A percentile compares a stretch with the other conserved stretches of the same genome.
Conservation (phyloP, 2,329 filamentous ascomycete species). For the Dactylonectria macrodidyma region DNA sequence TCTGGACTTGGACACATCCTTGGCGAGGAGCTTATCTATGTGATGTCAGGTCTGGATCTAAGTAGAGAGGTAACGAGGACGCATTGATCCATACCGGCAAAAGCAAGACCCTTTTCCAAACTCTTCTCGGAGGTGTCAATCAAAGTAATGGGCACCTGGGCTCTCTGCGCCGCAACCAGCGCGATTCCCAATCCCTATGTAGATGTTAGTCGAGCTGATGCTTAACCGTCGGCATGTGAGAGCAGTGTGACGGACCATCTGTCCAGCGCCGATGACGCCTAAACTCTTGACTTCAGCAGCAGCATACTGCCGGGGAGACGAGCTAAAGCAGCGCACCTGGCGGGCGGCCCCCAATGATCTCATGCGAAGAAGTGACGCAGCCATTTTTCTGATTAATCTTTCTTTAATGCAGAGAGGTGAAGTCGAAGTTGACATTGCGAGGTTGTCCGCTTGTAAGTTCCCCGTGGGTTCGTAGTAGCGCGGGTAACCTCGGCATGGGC, state of each 20-base stretch:
- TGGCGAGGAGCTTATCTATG: conserved; percentile 90
- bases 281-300: conserved; percentile 84
- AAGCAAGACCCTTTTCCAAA: conserved; percentile 89
- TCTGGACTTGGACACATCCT: conserved; percentile 90
- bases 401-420: conserved; percentile 17
- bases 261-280: conserved; percentile 93
- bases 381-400: conserved; percentile 52
- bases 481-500: conserved; percentile 62
- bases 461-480: conserved; percentile 26
- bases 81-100: conserved; percentile 75
- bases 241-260: conserved; percentile 79
- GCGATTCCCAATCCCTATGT: conserved; percentile 92
- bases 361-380: conserved; percentile 56
- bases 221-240: conserved; percentile 55
- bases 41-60: conserved; percentile 21
- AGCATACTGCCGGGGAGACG: conserved; percentile 70
- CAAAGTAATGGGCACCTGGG: conserved; percentile 86
- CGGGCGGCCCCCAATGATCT: conserved; percentile 54
- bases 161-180: conserved; percentile 89
- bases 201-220: conserved; percentile 33
- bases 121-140: conserved; percentile 89
- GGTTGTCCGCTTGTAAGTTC: conserved; percentile 15
- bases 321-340: conserved; percentile 77
- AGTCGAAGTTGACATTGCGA: conserved; percentile 23
- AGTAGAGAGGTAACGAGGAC: not conserved